Percentiles rank a stretch among this genome's conserved stretches.
Conservation (phyloP, 805 yeast genomes). For the Sugiyamaella smithiae region DNA sequence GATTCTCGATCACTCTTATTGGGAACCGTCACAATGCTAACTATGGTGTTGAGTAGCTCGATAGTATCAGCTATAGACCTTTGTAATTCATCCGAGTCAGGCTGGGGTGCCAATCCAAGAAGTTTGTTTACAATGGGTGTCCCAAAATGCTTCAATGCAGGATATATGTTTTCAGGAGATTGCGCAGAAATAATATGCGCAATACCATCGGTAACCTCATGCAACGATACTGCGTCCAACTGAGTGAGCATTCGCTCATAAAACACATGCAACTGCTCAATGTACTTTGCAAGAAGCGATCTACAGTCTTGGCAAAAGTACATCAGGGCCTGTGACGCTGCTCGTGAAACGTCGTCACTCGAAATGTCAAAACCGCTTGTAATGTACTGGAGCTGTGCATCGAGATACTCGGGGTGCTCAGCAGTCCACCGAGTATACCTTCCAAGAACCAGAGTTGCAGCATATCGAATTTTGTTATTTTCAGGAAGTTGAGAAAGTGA, state of each 20-base stretch:
- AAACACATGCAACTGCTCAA: slow-evolving; percentile 73
- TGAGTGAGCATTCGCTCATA: slow-evolving; percentile 55
- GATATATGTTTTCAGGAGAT: slow-evolving; percentile 46
- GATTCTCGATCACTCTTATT: slow-evolving; percentile 17
- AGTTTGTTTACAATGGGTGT: slow-evolving; percentile 53
- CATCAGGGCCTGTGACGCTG: slow-evolving; percentile 92
- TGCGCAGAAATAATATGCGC: slow-evolving; percentile 74
- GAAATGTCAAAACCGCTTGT: slow-evolving; percentile 71
- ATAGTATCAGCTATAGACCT: slow-evolving; percentile 65
- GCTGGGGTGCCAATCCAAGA: slow-evolving; percentile 22
- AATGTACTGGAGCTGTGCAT: slow-evolving; percentile 79
- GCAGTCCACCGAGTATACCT: slow-evolving; percentile 95
- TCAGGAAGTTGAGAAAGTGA: slow-evolving; percentile 70
- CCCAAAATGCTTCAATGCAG: slow-evolving; percentile 60
- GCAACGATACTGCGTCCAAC: slow-evolving; percentile 65
- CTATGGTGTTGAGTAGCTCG: slow-evolving; percentile 62
- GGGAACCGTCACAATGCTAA: slow-evolving; percentile 49
- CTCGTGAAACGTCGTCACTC: slow-evolving; percentile 54
- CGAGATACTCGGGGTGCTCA: slow-evolving; percentile 76
- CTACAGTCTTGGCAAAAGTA: slow-evolving; percentile 93
- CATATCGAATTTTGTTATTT: slow-evolving; percentile 82
- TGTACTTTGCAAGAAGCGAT: slow-evolving; percentile 54
- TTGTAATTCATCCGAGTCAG: slow-evolving; percentile 39
- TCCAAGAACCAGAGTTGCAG: slow-evolving; percentile 91
- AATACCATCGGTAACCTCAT: slow-evolving; percentile 84